A percentile compares a stretch with the other conserved stretches of the same genome.
Conservation (phyloP, 441 rosid species). For the Populus trichocarpa region DNA sequence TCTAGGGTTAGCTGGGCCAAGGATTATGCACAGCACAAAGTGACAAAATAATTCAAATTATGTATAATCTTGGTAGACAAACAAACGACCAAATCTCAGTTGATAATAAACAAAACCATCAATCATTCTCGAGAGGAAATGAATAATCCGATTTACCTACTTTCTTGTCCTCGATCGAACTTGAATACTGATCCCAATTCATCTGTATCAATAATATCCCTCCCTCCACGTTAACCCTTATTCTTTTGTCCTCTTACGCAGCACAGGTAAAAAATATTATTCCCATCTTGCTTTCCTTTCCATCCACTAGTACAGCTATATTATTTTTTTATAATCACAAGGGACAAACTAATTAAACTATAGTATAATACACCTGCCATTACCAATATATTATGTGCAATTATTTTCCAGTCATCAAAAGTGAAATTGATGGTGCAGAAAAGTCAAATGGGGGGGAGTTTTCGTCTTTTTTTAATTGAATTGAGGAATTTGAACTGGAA, state of each 20-base stretch:
- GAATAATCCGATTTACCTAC: slow-evolving; percentile 8
- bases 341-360: not conserved
- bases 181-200: slow-evolving; percentile 37
- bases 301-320: slow-evolving; percentile 1
- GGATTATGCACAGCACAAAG: not conserved
- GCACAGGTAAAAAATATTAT: not conserved
- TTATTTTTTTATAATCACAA: slow-evolving; percentile 5
- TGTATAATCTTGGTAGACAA: slow-evolving; percentile 19
- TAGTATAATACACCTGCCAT: not conserved
- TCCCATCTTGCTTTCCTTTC: slow-evolving; percentile 13
- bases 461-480: not conserved
- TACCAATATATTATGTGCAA: slow-evolving; percentile 1
- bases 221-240: not conserved
- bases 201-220: not conserved
- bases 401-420: slow-evolving; percentile 26
- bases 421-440: not conserved
- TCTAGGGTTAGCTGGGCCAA: too few species aligned
- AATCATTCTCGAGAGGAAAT: slow-evolving; percentile 30
- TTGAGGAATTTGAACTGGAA: not conserved
- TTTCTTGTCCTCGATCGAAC: slow-evolving; percentile 5
- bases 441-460: slow-evolving; percentile 23
- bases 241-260: slow-evolving; percentile 17
- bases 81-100: slow-evolving; percentile 31
- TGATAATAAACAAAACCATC: slow-evolving; percentile 30
- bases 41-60: not conserved